Evolutionary conservation across 441 rosid genomes (phyloP), one percentile per base, ranked within the genome.

Genomic region (Erysimum pusillum): DNA sequence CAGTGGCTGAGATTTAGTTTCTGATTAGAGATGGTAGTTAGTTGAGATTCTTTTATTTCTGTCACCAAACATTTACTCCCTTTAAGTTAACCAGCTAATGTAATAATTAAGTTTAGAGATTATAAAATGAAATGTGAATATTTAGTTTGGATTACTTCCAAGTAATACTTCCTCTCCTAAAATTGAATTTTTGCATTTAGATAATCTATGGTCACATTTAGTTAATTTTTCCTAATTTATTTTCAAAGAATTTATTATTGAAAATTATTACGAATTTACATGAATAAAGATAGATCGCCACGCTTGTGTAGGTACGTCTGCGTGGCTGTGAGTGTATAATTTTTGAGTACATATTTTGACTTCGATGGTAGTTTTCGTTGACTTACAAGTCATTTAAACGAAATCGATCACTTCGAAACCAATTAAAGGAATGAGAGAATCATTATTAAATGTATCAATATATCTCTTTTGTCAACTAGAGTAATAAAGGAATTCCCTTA

Each of bases 371-470:
- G 57, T 66, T 42, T 60, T 15, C 69, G 70, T 78, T 78, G 78
- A 73, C 75, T 61, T 53, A 44, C n/a, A 45, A 78, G 70, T 78
- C 70, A 73, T 73, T 67, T 53, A 78, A 67, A 53, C 74, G 60
- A 78, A 73, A 61, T 66, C 51, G 65, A 72, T 78, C 78, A 67
- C 81, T 73, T 73, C 78, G 2, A 67, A 73, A 73, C 54, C 70
- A 78, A 53, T 61, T 73, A 78, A 78, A 78, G 81, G 41, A 56
- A 73, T 59, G 42, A 67, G 49, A 59, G 28, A 59, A 66, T 42
- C 34, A 46, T 38, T 66, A 32, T 66, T 59, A 39, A 65, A 67
- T 72, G 49, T 67, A 71, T 34, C 67, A 57, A 64, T 32, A 28
- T 14, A 13, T 77, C 20, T 64, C 9, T 48, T 34, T 66, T 41